phyloP scores from a whole-genome alignment of 352 stramenopile species.

The Phytophthora nicotianae region DNA sequence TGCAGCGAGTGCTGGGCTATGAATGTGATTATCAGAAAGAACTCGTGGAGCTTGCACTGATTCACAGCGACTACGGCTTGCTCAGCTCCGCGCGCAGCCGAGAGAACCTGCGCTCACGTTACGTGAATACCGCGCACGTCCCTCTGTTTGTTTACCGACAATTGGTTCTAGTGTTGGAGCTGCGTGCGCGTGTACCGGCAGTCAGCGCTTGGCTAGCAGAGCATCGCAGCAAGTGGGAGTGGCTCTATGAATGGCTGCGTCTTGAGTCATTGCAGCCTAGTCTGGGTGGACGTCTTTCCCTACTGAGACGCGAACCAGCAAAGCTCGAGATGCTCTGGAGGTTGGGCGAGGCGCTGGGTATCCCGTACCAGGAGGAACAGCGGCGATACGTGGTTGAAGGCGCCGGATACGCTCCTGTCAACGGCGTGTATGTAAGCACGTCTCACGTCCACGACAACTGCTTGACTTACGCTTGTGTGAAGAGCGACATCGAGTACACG shows the following conservation, averaged over 20 bases:
- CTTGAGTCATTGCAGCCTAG: constrained; percentile 83
- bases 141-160: constrained; percentile 85
- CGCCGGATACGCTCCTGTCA: constrained; percentile 91
- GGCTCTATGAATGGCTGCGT: constrained; percentile 90
- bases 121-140: constrained; percentile 71
- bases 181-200: constrained; percentile 64
- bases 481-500: constrained; percentile 87
- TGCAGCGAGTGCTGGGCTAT: constrained; percentile 70
- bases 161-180: constrained; percentile 68
- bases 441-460: constrained; percentile 75
- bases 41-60: constrained; percentile 73
- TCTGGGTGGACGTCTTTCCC: constrained; percentile 64
- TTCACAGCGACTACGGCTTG: constrained; percentile 70
- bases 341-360: constrained; percentile 63
- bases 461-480: constrained; percentile 70
- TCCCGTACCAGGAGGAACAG: constrained; percentile 77
- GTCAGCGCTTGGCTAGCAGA: constrained; percentile 63
- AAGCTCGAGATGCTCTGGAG: constrained; percentile 78
- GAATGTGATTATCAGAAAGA: constrained; percentile 63
- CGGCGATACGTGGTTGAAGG: constrained; percentile 88
- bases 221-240: constrained; percentile 71
- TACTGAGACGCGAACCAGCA: constrained; percentile 71
- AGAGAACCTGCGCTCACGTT: constrained; percentile 66
- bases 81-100: constrained; percentile 69
- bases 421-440: constrained; percentile 94